phyloP scores from a whole-genome alignment of 768 basidiomycete species.

The Lanmaoa rubissima region DNA sequence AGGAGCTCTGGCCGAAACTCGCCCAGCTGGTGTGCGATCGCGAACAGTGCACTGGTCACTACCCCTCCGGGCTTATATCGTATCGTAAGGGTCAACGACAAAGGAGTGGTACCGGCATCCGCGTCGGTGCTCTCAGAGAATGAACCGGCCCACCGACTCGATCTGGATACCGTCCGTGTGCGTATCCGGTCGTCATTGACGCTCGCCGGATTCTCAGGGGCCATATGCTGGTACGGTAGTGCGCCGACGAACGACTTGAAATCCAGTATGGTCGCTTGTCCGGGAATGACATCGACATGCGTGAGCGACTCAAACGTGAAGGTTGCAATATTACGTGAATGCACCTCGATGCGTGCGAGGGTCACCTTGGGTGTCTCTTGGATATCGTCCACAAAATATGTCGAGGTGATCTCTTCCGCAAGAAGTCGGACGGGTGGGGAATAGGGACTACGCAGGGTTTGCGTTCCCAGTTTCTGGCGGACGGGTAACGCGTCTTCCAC shows the following conservation, averaged over 20 bases:
- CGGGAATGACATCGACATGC: slow-evolving; percentile 37
- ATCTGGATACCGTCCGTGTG: slow-evolving; percentile 59
- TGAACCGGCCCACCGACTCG: slow-evolving; percentile 16
- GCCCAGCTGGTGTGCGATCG: slow-evolving; percentile 42
- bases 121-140: not conserved
- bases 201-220: slow-evolving; percentile 43
- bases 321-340: slow-evolving; percentile 49
- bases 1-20: slow-evolving; percentile 42
- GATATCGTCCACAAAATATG: slow-evolving; percentile 29
- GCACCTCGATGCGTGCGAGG: slow-evolving; percentile 42
- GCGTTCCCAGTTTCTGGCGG: slow-evolving; percentile 40
- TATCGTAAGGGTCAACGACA: slow-evolving; percentile 49
- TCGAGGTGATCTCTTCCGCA: slow-evolving; percentile 42
- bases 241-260: slow-evolving; percentile 51
- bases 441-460: slow-evolving; percentile 45
- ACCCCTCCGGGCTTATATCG: slow-evolving; percentile 53
- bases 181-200: slow-evolving; percentile 65
- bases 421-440: slow-evolving; percentile 59
- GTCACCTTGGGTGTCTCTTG: slow-evolving; percentile 18
- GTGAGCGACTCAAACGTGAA: slow-evolving; percentile 47
- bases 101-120: not conserved
- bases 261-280: slow-evolving; percentile 57
- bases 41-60: slow-evolving; percentile 54
- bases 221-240: slow-evolving; percentile 53
- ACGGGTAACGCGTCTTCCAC: slow-evolving; percentile 56